Evolutionary conservation across 306 rosid species (phyloP).

Genomic region (Corylus avellana): DNA sequence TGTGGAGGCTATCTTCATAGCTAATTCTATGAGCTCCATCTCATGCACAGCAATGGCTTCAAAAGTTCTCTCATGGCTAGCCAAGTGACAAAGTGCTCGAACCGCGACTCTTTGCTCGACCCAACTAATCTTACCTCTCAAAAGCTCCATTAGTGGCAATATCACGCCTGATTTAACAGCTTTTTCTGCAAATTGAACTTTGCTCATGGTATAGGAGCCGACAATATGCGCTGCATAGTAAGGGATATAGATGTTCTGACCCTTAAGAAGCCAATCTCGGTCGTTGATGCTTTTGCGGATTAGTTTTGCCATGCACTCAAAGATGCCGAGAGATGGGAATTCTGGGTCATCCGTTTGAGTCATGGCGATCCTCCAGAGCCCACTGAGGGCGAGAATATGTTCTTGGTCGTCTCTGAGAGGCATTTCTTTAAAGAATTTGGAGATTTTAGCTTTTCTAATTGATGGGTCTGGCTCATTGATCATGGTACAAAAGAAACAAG

Average conservation of each 20-base stretch:
- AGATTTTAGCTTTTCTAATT: slow-evolving; percentile 37
- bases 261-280: slow-evolving; percentile 49
- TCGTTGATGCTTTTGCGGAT: slow-evolving; percentile 46
- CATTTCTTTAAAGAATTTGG: slow-evolving; percentile 48
- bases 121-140: slow-evolving; percentile 67
- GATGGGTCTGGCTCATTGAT: slow-evolving; percentile 45
- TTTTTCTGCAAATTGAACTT: slow-evolving; percentile 41
- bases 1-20: slow-evolving; percentile 44
- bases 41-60: slow-evolving; percentile 45
- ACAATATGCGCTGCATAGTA: slow-evolving; percentile 76
- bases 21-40: slow-evolving; percentile 39
- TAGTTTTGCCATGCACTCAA: slow-evolving; percentile 61
- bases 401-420: slow-evolving; percentile 49
- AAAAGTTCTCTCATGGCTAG: slow-evolving; percentile 51
- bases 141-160: slow-evolving; percentile 49
- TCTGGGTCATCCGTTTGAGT: slow-evolving; percentile 54
- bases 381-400: slow-evolving; percentile 48
- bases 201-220: slow-evolving; percentile 68
- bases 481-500: slow-evolving; percentile 70
- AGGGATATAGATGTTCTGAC: slow-evolving; percentile 64
- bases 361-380: slow-evolving; percentile 69
- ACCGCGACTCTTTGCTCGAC: slow-evolving; percentile 73
- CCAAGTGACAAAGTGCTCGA: slow-evolving; percentile 66
- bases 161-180: slow-evolving; percentile 55
- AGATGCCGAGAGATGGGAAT: slow-evolving; percentile 65